Conservation (phyloP, 306 rosid genomes). For the Pachyrhizus erosus region DNA sequence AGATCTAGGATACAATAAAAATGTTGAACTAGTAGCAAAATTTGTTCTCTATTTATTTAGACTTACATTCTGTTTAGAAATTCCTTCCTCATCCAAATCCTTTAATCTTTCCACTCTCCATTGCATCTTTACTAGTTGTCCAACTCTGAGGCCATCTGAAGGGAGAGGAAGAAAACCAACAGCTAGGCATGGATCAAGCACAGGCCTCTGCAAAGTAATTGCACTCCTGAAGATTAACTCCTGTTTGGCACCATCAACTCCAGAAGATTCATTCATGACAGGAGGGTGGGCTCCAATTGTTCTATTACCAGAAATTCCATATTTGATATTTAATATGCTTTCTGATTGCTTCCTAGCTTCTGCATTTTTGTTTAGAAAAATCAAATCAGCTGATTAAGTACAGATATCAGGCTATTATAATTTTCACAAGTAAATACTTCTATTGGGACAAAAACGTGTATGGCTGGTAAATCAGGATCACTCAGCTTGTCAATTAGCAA, state of each 20-base stretch:
- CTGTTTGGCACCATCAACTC: slow-evolving; percentile 57
- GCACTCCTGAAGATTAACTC: slow-evolving; percentile 84
- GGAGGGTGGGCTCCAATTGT: slow-evolving; percentile 90
- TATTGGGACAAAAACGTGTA: slow-evolving; percentile 10
- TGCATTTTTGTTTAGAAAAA: slow-evolving; percentile 40
- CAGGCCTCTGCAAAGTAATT: slow-evolving; percentile 90
- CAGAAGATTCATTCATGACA: slow-evolving; percentile 53
- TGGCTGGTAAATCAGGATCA: neutral
- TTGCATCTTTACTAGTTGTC: slow-evolving; percentile 87
- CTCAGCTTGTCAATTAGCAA: slow-evolving; percentile 25
- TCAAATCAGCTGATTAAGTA: slow-evolving; percentile 29
- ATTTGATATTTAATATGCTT: slow-evolving; percentile 81
- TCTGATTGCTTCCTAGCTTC: slow-evolving; percentile 62
- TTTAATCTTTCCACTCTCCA: slow-evolving; percentile 97
- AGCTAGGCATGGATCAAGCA: slow-evolving; percentile 92
- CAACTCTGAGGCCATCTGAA: slow-evolving; percentile 85
- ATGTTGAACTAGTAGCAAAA: slow-evolving; percentile 3
- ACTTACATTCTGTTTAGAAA: slow-evolving; percentile 69
- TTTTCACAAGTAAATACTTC: slow-evolving; percentile 33
- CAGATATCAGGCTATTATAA: slow-evolving; percentile 35
- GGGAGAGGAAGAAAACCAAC: slow-evolving; percentile 98
- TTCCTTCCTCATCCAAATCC: slow-evolving; percentile 63
- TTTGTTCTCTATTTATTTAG: slow-evolving; percentile 28
- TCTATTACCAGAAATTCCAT: slow-evolving; percentile 87
- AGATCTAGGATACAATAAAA: slow-evolving; percentile 21